These are phyloP conservation scores for Zostera marina DNA, from an alignment of 116 monocot genomes.

Conservation along the genomic window DNA sequence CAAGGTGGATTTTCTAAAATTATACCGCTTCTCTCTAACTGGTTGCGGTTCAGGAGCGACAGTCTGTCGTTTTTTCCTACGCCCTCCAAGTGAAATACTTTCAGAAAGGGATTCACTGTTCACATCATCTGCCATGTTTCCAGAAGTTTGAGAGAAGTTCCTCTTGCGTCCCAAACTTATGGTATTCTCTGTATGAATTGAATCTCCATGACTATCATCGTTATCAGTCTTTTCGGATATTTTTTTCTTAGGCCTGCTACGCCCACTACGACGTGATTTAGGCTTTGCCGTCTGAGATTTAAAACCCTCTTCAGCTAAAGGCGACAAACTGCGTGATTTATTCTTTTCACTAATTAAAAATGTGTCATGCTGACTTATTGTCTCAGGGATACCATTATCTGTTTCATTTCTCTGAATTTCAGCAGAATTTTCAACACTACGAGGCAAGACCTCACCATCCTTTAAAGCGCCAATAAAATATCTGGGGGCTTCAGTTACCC, in stretches of 20 bases:
- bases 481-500: neutral
- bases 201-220: conserved; percentile 34
- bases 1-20: conserved; percentile 67
- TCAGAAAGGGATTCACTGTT: conserved; percentile 62
- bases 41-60: conserved; percentile 9
- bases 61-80: conserved; percentile 44
- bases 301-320: conserved; percentile 4
- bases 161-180: conserved; percentile 37
- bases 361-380: neutral
- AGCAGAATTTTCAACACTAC: conserved; percentile 30
- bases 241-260: conserved; percentile 6
- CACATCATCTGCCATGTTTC: conserved; percentile 19
- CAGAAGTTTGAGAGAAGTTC: conserved; percentile 26
- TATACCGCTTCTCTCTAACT: conserved; percentile 64
- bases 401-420: conserved; percentile 13
- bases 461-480: neutral
- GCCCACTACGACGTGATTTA: conserved; percentile 6
- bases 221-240: neutral
- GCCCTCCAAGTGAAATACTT: conserved; percentile 64
- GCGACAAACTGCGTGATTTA: conserved; percentile 2
- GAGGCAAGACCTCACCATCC: conserved; percentile 7
- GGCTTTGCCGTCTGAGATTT: neutral
- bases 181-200: conserved; percentile 19
- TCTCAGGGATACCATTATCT: conserved; percentile 2
- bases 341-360: conserved; percentile 1